Base-by-base conservation (phyloP, 495 filamentous ascomycete genomes). In the Hyaloscypha variabilis region DNA sequence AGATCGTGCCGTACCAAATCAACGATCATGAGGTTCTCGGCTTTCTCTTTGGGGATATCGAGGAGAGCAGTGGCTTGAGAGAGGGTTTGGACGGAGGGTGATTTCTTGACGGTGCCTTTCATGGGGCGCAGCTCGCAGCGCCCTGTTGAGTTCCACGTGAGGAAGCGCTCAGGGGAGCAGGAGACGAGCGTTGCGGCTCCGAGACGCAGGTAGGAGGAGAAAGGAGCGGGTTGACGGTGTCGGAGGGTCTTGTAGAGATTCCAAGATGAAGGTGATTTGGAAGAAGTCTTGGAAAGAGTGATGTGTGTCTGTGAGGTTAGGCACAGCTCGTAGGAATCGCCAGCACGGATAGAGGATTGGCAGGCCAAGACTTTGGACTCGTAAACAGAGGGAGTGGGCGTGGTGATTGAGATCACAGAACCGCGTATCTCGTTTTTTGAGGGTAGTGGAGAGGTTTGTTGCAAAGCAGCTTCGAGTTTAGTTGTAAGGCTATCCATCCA, bases 21-120 rank as follows among this genome's bases (percentile, higher is more conserved):
- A 1, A 97, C 93, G 65, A 99, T 97, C 95, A 99, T 99, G 8
- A 99, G 85, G 71, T 97, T 97, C 77, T 99, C 95, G 14, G 95
- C 94, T 70, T 88, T 89, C 72, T 97, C 95, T 73, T 99, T 99
- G 14, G 89, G 87, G 1, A 90, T 83, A 57, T 87, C 81, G 4
- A 97, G 84, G 64, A 93, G 85, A 46, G 75, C 74, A 46, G 85
- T 86, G 17, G 94, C 94, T 67, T 89, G 80, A 14, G 79, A 83
- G 50, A 88, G 78, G 1, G 90, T 94, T 0, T 75, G 57, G 0
- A 80, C 78, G 19, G 75, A 75, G 31, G 80, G 73, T 0, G 84
- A 82, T 72, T 95, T 96, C 58, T 85, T 85, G 39, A 97, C 91
- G 0, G 95, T 99, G 28, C 95, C 95, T 79, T 99, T 99, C 83